phyloP scores from a whole-genome alignment of 805 yeast genomes.

The Wickerhamomyces canadensis region DNA sequence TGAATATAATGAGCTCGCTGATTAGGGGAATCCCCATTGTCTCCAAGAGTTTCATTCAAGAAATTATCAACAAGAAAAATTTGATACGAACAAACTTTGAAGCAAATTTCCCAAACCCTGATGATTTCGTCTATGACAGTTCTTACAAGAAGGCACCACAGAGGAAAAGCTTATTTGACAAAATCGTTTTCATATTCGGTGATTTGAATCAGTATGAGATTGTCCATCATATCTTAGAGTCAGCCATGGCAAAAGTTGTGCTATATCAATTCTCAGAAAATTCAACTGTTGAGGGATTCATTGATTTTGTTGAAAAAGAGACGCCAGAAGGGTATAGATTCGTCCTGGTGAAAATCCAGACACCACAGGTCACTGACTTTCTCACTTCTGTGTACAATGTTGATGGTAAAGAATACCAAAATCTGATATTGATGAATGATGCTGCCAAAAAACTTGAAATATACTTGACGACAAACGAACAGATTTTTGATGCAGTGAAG shows the following conservation, averaged over 20 bases:
- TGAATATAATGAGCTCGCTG: slow-evolving; percentile 29
- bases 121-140: slow-evolving; percentile 19
- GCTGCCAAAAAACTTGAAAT: slow-evolving; percentile 17
- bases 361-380: slow-evolving; percentile 1
- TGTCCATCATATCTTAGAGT: slow-evolving; percentile 19
- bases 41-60: slow-evolving; percentile 17
- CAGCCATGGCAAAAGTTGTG: slow-evolving; percentile 20
- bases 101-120: slow-evolving; percentile 20
- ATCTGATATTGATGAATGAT: slow-evolving; percentile 10
- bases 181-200: slow-evolving; percentile 21
- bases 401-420: slow-evolving; percentile 1
- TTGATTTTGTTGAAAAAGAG: neutral
- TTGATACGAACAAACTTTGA: slow-evolving; percentile 16
- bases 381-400: neutral
- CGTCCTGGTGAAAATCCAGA: slow-evolving; percentile 14
- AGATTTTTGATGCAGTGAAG: slow-evolving; percentile 23
- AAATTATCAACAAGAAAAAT: slow-evolving; percentile 11
- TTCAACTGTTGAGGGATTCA: neutral
- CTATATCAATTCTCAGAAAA: neutral
- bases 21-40: slow-evolving; percentile 27
- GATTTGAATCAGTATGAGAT: slow-evolving; percentile 18
- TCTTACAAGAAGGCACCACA: slow-evolving; percentile 17
- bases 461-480: slow-evolving; percentile 21
- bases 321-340: neutral
- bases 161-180: slow-evolving; percentile 21